Conservation (phyloP, 352 stramenopile genomes). For the Phytopythium ostracodes region DNA sequence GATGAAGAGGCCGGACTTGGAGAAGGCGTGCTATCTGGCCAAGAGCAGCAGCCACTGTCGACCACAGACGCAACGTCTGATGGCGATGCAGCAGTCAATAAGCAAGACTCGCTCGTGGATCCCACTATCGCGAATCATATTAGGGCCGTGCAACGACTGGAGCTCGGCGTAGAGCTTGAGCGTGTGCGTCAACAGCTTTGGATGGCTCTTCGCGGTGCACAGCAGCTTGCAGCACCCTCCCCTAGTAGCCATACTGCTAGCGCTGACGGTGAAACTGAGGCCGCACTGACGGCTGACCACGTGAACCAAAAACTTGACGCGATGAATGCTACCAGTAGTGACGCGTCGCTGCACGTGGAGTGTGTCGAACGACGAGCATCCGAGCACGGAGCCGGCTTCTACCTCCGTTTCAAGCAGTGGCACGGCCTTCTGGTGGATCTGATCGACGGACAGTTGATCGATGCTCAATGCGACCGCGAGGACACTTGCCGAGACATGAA, state of each 20-base stretch:
- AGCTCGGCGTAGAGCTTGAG: constrained; percentile 52
- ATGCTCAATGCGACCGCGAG: not conserved
- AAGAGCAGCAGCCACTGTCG: constrained; percentile 6
- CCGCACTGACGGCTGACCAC: no score
- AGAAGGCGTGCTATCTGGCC: not conserved
- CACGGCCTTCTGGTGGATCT: not conserved
- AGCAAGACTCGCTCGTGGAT: constrained; percentile 2
- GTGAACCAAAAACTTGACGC: not conserved
- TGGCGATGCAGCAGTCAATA: not conserved
- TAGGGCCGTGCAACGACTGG: constrained; percentile 38
- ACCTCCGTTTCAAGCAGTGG: constrained; percentile 5
- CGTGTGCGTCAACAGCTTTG: constrained; percentile 59
- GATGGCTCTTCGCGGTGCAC: constrained; percentile 18
- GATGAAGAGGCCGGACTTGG: constrained; percentile 3
- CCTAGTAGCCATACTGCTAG: not conserved
- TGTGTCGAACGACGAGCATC: not conserved
- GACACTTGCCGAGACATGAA: no score
- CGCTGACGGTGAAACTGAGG: no score
- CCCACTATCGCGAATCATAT: constrained; percentile 26
- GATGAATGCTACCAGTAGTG: not conserved
- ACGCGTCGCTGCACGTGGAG: not conserved
- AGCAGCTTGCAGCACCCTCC: not conserved
- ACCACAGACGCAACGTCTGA: not conserved
- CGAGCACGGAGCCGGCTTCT: not conserved
- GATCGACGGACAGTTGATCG: not conserved